Percentiles rank a stretch among this genome's conserved stretches.
phyloP scores from a whole-genome alignment of 2,329 filamentous ascomycete species.

The Ciborinia camelliae region DNA sequence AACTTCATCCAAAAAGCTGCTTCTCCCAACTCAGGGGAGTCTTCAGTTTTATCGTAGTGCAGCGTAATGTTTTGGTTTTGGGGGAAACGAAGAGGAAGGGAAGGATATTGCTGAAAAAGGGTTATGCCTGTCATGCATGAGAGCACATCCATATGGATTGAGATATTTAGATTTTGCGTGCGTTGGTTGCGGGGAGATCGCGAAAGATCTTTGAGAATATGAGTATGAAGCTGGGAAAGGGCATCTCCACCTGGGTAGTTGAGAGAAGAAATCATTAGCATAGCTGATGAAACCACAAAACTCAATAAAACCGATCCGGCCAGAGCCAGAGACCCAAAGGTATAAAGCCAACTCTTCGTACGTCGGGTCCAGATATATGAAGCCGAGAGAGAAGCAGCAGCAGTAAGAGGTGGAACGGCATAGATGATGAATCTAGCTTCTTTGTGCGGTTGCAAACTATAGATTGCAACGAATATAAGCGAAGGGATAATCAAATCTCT shows the following conservation, averaged over 20 bases:
- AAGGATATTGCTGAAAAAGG: constrained; percentile 51
- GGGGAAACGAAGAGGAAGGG: constrained; percentile 2
- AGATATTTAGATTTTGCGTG: constrained; percentile 30
- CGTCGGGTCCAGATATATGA: constrained; percentile 65
- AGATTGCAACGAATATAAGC: constrained; percentile 70
- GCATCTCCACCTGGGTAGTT: constrained; percentile 94
- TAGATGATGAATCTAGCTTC: constrained; percentile 96
- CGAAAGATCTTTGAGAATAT: constrained; percentile 33
- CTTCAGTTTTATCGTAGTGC: constrained; percentile 62
- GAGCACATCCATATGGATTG: constrained; percentile 62
- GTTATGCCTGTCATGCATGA: constrained; percentile 70
- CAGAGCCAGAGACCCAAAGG: constrained; percentile 52
- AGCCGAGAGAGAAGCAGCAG: constrained; percentile 70
- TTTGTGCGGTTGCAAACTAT: constrained; percentile 90
- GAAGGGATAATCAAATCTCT: constrained; percentile 59
- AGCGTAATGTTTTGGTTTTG: constrained; percentile 20
- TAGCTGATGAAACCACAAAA: constrained; percentile 57
- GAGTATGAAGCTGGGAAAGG: constrained; percentile 51
- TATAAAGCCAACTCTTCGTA: constrained; percentile 57
- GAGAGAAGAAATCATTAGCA: constrained; percentile 77
- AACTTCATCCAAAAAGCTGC: constrained; percentile 60
- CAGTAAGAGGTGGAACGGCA: constrained; percentile 74
- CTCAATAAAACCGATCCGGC: constrained; percentile 57
- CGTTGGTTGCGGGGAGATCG: constrained; percentile 27
- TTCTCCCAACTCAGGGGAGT: constrained; percentile 43